These are phyloP conservation scores for Pyrus hybrid DNA, from an alignment of 331 rosid species.

Conservation along the genomic window DNA sequence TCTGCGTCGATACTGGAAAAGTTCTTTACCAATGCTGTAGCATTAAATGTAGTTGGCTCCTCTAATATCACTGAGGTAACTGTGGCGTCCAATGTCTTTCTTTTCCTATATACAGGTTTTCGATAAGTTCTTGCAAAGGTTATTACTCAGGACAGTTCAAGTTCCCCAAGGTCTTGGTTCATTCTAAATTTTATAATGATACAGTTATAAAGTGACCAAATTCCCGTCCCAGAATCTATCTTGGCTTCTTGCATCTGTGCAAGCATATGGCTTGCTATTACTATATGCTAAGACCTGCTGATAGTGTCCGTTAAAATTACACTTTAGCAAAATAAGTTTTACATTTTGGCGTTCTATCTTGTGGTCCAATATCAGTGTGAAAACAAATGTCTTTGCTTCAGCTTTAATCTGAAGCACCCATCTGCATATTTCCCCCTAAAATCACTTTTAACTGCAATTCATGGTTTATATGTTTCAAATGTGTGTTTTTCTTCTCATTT, in stretches of 20 bases:
- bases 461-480: not conserved
- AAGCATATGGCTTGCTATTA: not conserved
- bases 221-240: not conserved
- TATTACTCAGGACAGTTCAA: not conserved
- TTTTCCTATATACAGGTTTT: not conserved
- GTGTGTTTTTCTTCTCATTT: not conserved
- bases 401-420: not conserved
- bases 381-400: not conserved
- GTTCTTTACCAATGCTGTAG: constrained; percentile 53
- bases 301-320: not conserved
- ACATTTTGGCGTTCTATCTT: not conserved
- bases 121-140: not conserved
- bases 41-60: constrained; percentile 34
- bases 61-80: constrained; percentile 53
- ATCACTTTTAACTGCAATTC: not conserved
- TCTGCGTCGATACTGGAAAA: constrained; percentile 66
- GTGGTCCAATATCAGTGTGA: not conserved
- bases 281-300: not conserved
- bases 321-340: not conserved
- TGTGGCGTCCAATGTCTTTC: constrained; percentile 13
- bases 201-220: not conserved
- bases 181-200: not conserved
- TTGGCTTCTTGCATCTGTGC: not conserved
- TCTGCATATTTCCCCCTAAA: not conserved
- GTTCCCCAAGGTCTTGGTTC: not conserved